Percentiles rank a stretch among this genome's conserved stretches.
Conservation (phyloP, 805 yeast species). For the Kuraishia floccosa region DNA sequence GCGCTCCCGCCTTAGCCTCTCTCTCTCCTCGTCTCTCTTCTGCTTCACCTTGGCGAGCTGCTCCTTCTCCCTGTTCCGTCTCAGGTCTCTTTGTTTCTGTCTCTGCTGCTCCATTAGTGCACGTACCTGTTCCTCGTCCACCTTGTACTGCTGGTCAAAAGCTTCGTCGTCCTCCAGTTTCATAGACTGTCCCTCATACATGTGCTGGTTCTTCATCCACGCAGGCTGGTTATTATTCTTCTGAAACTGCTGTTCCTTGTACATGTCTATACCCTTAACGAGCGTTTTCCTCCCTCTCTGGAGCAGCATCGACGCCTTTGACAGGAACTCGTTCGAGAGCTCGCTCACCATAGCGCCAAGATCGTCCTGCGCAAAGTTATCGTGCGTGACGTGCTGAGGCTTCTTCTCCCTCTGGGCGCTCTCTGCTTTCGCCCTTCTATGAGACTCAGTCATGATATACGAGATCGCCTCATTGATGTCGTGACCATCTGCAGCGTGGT, state of each 20-base stretch:
- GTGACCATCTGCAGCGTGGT: conserved; percentile 34
- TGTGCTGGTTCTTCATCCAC: conserved; percentile 61
- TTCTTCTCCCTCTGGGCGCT: conserved; percentile 7
- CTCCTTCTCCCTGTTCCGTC: conserved; percentile 9
- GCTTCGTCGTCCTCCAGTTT: conserved; percentile 23
- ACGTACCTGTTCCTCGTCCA: conserved; percentile 28
- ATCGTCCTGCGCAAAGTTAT: conserved; percentile 16
- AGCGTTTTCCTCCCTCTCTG: conserved; percentile 50
- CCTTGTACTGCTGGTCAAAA: conserved; percentile 29
- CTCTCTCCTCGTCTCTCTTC: conserved; percentile 7
- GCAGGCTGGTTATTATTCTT: conserved; percentile 37
- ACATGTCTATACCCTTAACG: conserved; percentile 50
- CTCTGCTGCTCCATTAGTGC: conserved; percentile 25
- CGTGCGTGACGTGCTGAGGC: conserved; percentile 4
- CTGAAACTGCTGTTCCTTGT: conserved; percentile 24
- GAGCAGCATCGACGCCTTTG: conserved; percentile 48
- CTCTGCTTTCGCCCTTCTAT: conserved; percentile 14
- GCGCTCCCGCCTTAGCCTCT: neutral
- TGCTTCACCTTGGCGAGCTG: conserved; percentile 1
- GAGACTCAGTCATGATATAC: conserved; percentile 51
- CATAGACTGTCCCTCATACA: conserved; percentile 29
- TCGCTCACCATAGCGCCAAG: conserved; percentile 33
- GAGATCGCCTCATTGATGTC: conserved; percentile 59
- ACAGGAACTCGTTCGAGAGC: conserved; percentile 41
- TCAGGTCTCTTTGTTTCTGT: conserved; percentile 20